Evolutionary conservation across 73 alveolate genomes (phyloP).

Genomic region (Paramecium primaurelia): DNA sequence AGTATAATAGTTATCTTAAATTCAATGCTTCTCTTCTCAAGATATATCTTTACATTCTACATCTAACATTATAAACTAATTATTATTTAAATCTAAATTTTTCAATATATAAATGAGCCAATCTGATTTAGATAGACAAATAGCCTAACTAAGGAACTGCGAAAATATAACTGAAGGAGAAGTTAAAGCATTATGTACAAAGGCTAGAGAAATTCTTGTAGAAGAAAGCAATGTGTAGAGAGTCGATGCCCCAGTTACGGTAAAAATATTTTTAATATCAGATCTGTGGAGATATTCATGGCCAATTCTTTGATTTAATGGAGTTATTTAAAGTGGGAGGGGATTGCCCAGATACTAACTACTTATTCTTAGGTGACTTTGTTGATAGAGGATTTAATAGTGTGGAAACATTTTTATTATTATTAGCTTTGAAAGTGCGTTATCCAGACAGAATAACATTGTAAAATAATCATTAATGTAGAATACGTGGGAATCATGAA

Average conservation of each 20-base stretch:
- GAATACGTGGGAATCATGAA: conserved; percentile 91
- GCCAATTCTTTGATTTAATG: conserved; percentile 83
- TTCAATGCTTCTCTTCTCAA: not conserved
- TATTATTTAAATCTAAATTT: not conserved
- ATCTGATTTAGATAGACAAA: conserved; percentile 65
- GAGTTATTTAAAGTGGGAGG: conserved; percentile 90
- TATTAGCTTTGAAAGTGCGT: conserved; percentile 78
- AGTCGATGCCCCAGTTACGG: conserved; percentile 91
- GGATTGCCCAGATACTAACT: conserved; percentile 93
- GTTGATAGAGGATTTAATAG: conserved; percentile 92
- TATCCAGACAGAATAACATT: conserved; percentile 70
- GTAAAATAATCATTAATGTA: conserved; percentile 76
- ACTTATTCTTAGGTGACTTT: conserved; percentile 93
- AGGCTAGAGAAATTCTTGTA: conserved; percentile 90
- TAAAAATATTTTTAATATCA: conserved; percentile 2
- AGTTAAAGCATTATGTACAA: conserved; percentile 85
- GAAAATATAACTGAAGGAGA: conserved; percentile 89
- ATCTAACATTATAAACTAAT: not conserved
- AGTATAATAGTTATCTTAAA: not conserved
- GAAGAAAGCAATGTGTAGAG: conserved; percentile 92
- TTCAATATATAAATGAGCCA: not conserved
- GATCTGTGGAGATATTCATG: conserved; percentile 92
- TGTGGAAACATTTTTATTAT: conserved; percentile 77
- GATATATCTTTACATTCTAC: not conserved
- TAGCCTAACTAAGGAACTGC: conserved; percentile 63